Conservation (phyloP, 2,329 filamentous ascomycete genomes). For the Trematosphaeria pertusa region DNA sequence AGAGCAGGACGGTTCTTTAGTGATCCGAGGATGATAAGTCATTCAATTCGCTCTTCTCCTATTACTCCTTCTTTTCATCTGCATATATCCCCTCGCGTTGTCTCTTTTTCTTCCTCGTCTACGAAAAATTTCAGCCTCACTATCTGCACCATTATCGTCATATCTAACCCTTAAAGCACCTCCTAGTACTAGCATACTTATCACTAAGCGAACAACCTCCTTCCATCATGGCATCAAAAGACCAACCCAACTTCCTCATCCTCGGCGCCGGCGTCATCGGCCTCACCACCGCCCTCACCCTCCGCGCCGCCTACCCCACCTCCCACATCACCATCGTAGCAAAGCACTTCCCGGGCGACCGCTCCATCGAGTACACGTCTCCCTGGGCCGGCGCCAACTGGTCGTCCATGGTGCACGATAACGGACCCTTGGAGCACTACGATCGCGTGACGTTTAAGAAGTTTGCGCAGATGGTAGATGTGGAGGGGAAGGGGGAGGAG, state of each 20-base stretch:
- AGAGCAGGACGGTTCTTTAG: no score
- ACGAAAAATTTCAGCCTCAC: no score
- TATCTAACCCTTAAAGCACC: no score
- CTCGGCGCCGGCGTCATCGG: constrained; percentile 69
- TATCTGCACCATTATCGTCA: no score
- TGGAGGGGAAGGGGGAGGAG: constrained; percentile 29
- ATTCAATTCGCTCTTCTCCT: not conserved
- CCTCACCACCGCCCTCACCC: constrained; percentile 68
- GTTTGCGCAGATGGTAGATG: constrained; percentile 36
- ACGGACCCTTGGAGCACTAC: constrained; percentile 39
- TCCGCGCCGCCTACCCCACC: constrained; percentile 60
- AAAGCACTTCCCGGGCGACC: constrained; percentile 93
- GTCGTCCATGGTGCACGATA: constrained; percentile 59
- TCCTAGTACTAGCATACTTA: no score
- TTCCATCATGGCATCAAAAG: constrained; percentile 19
- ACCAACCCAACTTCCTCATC: constrained; percentile 30
- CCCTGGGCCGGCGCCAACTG: constrained; percentile 89
- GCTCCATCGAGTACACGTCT: constrained; percentile 88
- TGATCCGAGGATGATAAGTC: not conserved
- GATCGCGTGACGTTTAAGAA: constrained; percentile 40
- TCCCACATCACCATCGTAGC: constrained; percentile 75
- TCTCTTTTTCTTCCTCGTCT: no score
- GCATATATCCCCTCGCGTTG: no score
- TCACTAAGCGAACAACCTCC: no score
- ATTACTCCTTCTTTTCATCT: no score